A percentile compares a stretch with the other conserved stretches of the same genome.
These are phyloP conservation scores for Cyberlindnera euphorbiiphila DNA, from an alignment of 805 yeast species.

Conservation along the genomic window DNA sequence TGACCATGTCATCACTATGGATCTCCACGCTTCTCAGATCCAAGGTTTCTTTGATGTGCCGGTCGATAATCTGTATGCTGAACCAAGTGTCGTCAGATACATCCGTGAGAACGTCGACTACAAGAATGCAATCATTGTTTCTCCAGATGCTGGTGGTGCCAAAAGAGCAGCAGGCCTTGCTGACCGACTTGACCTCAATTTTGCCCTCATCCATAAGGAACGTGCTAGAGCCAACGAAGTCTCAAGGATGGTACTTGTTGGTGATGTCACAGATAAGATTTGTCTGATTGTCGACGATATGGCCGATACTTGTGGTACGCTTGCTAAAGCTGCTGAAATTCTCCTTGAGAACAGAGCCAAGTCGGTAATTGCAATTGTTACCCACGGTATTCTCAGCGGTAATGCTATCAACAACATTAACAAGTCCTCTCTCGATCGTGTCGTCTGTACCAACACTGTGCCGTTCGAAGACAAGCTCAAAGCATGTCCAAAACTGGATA, in stretches of 20 bases:
- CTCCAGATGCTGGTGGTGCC: slow-evolving; percentile 92
- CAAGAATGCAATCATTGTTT: slow-evolving; percentile 66
- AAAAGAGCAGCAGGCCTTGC: slow-evolving; percentile 86
- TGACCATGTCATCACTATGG: slow-evolving; percentile 84
- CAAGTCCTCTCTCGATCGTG: slow-evolving; percentile 60
- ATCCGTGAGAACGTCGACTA: slow-evolving; percentile 58
- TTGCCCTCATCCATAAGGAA: slow-evolving; percentile 83
- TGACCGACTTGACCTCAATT: slow-evolving; percentile 71
- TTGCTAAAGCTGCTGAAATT: slow-evolving; percentile 78
- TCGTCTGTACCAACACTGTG: slow-evolving; percentile 77
- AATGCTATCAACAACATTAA: slow-evolving; percentile 70
- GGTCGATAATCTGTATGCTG: slow-evolving; percentile 80
- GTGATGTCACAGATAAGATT: slow-evolving; percentile 72
- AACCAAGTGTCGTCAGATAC: slow-evolving; percentile 74
- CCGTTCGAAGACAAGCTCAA: slow-evolving; percentile 65
- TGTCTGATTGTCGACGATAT: slow-evolving; percentile 82
- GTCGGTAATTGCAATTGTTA: slow-evolving; percentile 75
- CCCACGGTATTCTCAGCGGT: slow-evolving; percentile 77
- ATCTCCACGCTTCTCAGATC: slow-evolving; percentile 83
- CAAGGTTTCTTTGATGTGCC: slow-evolving; percentile 84
- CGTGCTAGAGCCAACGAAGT: slow-evolving; percentile 82
- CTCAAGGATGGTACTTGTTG: slow-evolving; percentile 79
- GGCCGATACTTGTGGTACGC: slow-evolving; percentile 89
- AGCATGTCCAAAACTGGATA: slow-evolving; percentile 58
- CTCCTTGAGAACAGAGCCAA: slow-evolving; percentile 64